Conservation (phyloP, 768 basidiomycete genomes). For the Suillus fuscotomentosus region DNA sequence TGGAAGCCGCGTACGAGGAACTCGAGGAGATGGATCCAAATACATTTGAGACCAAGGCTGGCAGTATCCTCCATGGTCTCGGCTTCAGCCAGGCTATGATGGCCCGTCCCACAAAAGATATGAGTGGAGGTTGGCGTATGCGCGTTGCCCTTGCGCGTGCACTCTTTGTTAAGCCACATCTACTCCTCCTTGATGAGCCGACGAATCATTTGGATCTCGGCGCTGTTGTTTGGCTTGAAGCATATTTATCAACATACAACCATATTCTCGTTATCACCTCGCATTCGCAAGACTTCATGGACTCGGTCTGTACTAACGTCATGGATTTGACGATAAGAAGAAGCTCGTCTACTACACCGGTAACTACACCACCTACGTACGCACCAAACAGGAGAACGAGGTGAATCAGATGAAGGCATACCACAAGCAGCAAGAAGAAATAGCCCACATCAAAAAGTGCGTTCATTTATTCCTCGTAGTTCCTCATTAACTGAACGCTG, state of each 20-base stretch:
- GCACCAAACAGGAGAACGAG: slow-evolving; percentile 96
- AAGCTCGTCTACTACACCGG: slow-evolving; percentile 93
- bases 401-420: slow-evolving; percentile 99
- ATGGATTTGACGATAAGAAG: slow-evolving; percentile 95
- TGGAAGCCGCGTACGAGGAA: slow-evolving; percentile 92
- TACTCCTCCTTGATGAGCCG: slow-evolving; percentile 90
- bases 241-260: slow-evolving; percentile 96
- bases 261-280: slow-evolving; percentile 97
- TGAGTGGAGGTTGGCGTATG: slow-evolving; percentile 99
- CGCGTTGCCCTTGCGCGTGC: slow-evolving; percentile 95
- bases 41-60: slow-evolving; percentile 95
- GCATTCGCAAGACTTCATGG: slow-evolving; percentile 99
- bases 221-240: slow-evolving; percentile 98
- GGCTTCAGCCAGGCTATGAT: slow-evolving; percentile 92
- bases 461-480: slow-evolving; percentile 18
- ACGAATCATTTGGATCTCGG: slow-evolving; percentile 95
- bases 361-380: slow-evolving; percentile 97
- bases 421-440: slow-evolving; percentile 97
- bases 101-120: slow-evolving; percentile 95
- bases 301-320: slow-evolving; percentile 94
- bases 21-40: slow-evolving; percentile 94
- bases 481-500: slow-evolving; percentile 9
- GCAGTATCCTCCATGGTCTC: slow-evolving; percentile 95
- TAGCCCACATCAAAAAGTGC: slow-evolving; percentile 96
- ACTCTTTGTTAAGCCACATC: slow-evolving; percentile 94